Evolutionary conservation across 768 basidiomycete genomes (phyloP).

Genomic region (Tricholoma hemisulphureum): DNA sequence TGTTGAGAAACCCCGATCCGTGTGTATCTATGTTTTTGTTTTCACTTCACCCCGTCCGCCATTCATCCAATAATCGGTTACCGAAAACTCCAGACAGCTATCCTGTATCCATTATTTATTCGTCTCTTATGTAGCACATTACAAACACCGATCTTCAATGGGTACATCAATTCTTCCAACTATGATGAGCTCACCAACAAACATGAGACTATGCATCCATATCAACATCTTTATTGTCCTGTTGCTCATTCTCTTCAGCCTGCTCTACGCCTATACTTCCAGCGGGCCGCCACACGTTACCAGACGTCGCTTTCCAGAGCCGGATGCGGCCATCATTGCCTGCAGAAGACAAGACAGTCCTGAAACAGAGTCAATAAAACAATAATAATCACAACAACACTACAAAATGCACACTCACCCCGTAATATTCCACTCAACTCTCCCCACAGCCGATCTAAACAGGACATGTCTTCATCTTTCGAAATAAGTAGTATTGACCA

Average conservation of each 20-base stretch:
- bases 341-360: slow-evolving; percentile 79
- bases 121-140: not conserved
- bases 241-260: slow-evolving; percentile 39
- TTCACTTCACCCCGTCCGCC: no score
- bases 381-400: not conserved
- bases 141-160: not conserved
- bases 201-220: slow-evolving; percentile 34
- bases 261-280: slow-evolving; percentile 84
- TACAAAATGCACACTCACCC: slow-evolving; percentile 46
- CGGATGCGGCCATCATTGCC: slow-evolving; percentile 83
- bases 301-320: slow-evolving; percentile 82
- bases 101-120: not conserved
- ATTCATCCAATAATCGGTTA: no score
- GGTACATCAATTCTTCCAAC: not conserved
- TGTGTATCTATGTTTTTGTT: not conserved
- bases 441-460: slow-evolving; percentile 66
- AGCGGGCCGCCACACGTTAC: slow-evolving; percentile 81
- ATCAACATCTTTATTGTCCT: slow-evolving; percentile 39
- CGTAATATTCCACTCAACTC: slow-evolving; percentile 94
- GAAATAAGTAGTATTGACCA: not conserved
- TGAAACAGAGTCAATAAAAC: slow-evolving; percentile 25
- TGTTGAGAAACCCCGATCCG: not conserved
- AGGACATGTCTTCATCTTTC: not conserved
- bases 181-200: not conserved
- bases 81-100: not conserved